These are phyloP conservation scores for Diaporthe citri DNA, from an alignment of 2,329 filamentous ascomycete species.

Conservation along the genomic window DNA sequence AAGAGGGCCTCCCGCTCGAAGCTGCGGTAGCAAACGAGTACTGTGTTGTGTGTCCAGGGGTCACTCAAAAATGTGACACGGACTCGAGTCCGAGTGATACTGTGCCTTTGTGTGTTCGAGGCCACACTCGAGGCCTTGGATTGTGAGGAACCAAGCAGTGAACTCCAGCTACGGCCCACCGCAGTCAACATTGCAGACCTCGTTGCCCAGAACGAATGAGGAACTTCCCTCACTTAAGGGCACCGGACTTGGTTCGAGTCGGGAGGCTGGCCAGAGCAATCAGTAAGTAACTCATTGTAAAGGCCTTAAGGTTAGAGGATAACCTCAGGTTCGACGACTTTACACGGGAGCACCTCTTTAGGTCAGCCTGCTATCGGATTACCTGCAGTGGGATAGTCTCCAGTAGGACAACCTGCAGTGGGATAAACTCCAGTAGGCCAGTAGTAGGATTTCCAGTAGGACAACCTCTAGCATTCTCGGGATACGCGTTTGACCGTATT, in stretches of 20 bases:
- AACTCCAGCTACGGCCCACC: not conserved
- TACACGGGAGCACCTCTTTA: not conserved
- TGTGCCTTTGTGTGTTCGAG: not conserved
- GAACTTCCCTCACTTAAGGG: not conserved
- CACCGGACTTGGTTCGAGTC: not conserved
- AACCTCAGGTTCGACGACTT: not conserved
- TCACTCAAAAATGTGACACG: not conserved
- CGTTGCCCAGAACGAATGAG: not conserved
- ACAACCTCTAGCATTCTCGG: not conserved
- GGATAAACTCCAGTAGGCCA: not conserved
- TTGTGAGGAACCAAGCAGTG: not conserved
- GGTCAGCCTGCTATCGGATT: not conserved
- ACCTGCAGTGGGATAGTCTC: too few relatives aligned
- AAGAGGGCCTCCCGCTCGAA: not conserved
- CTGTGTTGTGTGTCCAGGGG: not conserved
- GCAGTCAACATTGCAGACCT: not conserved
- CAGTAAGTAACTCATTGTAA: not conserved
- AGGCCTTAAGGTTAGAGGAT: not conserved
- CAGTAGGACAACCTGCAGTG: not conserved
- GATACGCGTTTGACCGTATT: constrained; percentile 4
- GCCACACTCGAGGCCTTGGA: not conserved
- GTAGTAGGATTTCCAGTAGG: not conserved
- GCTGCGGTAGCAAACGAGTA: not conserved
- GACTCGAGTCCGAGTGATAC: not conserved
- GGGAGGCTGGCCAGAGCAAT: not conserved